Conservation (phyloP, 129 eudicot species). For the Lactuca sativa region DNA sequence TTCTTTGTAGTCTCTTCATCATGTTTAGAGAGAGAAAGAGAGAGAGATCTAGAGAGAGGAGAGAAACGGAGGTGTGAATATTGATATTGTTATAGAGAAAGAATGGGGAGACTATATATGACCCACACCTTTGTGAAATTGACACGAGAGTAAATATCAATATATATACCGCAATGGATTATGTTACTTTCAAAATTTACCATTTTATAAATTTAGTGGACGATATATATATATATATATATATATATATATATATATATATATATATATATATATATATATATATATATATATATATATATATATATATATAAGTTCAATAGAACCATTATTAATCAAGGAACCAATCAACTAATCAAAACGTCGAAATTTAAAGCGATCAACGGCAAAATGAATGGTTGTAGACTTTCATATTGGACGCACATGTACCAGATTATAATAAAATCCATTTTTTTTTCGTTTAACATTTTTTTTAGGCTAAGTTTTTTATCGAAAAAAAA, state of each 20-base stretch:
- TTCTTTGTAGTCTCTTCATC: slow-evolving; percentile 30
- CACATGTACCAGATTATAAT: no score
- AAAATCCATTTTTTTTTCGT: no score
- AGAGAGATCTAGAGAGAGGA: slow-evolving; percentile 15
- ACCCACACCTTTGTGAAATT: slow-evolving; percentile 19
- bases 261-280: slow-evolving; percentile 3
- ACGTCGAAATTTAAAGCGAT: no score
- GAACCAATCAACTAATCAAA: no score
- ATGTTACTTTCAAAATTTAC: slow-evolving; percentile 14
- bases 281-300: background rate
- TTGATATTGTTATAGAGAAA: background rate
- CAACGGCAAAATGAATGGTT: no score
- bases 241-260: slow-evolving; percentile 2
- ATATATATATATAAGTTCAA: no score
- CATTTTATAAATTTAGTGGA: background rate
- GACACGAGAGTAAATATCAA: slow-evolving; percentile 12
- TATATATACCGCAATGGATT: slow-evolving; percentile 14
- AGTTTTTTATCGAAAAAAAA: no score
- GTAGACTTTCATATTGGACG: no score
- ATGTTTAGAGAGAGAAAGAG: slow-evolving; percentile 28
- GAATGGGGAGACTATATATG: slow-evolving; percentile 29
- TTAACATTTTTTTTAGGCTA: no score
- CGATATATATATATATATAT: background rate
- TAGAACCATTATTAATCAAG: no score
- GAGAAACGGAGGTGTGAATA: background rate